Evolutionary conservation across 208 protist species (phyloP).

Genomic region (Leishmania aethiopica): DNA sequence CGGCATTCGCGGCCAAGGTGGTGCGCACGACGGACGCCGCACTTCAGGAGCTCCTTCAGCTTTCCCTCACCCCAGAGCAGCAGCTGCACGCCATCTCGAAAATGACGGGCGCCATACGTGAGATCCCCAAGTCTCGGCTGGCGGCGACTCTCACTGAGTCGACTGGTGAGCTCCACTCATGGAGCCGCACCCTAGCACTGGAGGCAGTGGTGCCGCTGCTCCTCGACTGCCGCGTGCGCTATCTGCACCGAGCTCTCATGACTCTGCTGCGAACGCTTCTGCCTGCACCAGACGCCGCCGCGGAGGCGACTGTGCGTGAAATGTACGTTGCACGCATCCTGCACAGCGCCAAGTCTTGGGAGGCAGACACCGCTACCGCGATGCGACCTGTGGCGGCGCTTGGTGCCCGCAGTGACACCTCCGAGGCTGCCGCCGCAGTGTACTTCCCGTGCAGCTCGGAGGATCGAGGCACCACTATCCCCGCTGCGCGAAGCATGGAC

Average conservation of each 20-base stretch:
- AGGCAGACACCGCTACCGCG: neutral
- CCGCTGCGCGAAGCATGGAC: neutral
- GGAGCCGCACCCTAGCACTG: conserved; percentile 30
- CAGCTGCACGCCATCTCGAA: conserved; percentile 71
- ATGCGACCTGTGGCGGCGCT: neutral
- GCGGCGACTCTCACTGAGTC: conserved; percentile 4
- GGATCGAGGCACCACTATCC: neutral
- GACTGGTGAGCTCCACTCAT: conserved; percentile 15
- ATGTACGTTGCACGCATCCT: conserved; percentile 23
- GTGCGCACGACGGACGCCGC: conserved; percentile 36
- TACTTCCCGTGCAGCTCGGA: conserved; percentile 17
- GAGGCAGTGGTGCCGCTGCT: conserved; percentile 74
- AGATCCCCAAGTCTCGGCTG: conserved; percentile 28
- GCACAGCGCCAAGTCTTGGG: neutral
- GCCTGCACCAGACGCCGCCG: conserved; percentile 9
- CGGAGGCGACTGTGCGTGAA: conserved; percentile 17
- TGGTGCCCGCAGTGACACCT: neutral
- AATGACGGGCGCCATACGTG: conserved; percentile 58
- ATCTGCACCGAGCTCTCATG: conserved; percentile 81
- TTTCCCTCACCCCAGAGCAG: conserved; percentile 62
- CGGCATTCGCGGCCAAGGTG: conserved; percentile 22
- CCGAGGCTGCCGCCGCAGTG: conserved; percentile 11
- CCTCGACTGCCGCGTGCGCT: conserved; percentile 80
- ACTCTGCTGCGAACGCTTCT: conserved; percentile 57
- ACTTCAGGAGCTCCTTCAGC: conserved; percentile 43